Percentiles rank a stretch among this genome's conserved stretches.
Conservation (phyloP, 768 basidiomycete species). For the Lactarius tabidus region DNA sequence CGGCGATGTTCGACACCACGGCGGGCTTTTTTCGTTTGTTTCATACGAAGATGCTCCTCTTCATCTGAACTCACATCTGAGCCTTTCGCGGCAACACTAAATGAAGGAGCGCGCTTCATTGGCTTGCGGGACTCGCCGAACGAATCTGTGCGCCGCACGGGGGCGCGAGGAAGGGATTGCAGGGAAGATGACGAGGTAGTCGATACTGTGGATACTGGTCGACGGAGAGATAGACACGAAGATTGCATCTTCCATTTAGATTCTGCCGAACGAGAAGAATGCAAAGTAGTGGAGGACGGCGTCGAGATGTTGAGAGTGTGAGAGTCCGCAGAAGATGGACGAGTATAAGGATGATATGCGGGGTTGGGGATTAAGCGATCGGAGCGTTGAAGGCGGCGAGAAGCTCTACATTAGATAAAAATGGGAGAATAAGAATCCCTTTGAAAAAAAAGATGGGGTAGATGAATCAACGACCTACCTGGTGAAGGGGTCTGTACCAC, state of each 20-base stretch:
- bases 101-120: constrained; percentile 25
- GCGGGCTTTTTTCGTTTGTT: constrained; percentile 23
- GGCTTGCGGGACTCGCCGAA: constrained; percentile 15
- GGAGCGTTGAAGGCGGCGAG: constrained; percentile 36
- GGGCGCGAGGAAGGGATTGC: constrained; percentile 15
- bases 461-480: constrained; percentile 47
- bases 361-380: constrained; percentile 51
- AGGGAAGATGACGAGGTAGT: constrained; percentile 23
- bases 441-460: neutral
- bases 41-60: constrained; percentile 22
- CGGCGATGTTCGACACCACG: constrained; percentile 11
- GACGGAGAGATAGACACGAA: constrained; percentile 14
- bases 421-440: neutral
- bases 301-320: constrained; percentile 33
- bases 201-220: constrained; percentile 20
- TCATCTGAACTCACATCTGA: constrained; percentile 21
- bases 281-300: constrained; percentile 25
- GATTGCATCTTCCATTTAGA: constrained; percentile 19
- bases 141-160: constrained; percentile 21
- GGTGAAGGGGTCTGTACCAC: constrained; percentile 52
- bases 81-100: constrained; percentile 16
- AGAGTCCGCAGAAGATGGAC: constrained; percentile 53
- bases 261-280: constrained; percentile 16
- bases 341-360: constrained; percentile 47
- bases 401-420: constrained; percentile 12